Percentiles rank a stretch among this genome's conserved stretches.
These are phyloP conservation scores for Hygrophorus russula DNA, from an alignment of 768 basidiomycete genomes.

Conservation along the genomic window DNA sequence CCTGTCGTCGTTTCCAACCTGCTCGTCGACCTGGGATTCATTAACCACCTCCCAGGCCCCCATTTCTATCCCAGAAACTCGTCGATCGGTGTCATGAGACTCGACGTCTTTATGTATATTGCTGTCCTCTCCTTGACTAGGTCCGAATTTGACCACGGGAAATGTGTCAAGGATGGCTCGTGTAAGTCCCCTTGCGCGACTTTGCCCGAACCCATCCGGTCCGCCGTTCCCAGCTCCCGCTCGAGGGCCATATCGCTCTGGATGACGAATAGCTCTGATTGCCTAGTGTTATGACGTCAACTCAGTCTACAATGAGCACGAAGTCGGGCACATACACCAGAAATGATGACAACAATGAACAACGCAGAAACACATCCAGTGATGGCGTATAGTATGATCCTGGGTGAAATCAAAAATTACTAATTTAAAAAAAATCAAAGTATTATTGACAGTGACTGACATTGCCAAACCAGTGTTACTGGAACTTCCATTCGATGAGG, in stretches of 20 bases:
- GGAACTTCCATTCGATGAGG: constrained; percentile 7
- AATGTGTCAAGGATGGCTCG: constrained; percentile 94
- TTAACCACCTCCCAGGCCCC: neutral
- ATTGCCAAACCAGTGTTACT: constrained; percentile 63
- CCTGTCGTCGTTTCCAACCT: too few species aligned
- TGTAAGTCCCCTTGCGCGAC: constrained; percentile 74
- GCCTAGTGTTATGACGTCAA: constrained; percentile 32
- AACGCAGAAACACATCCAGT: constrained; percentile 81
- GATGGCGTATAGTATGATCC: constrained; percentile 81
- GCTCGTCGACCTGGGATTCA: neutral
- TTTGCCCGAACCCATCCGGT: constrained; percentile 35
- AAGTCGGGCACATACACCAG: constrained; percentile 45
- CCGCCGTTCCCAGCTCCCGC: constrained; percentile 22
- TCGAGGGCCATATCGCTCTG: constrained; percentile 85
- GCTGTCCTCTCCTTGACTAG: constrained; percentile 6
- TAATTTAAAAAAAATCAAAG: constrained; percentile 2
- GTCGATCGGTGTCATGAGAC: too few species aligned
- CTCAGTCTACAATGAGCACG: neutral
- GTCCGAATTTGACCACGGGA: constrained; percentile 81
- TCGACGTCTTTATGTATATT: neutral
- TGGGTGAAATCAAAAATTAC: constrained; percentile 4
- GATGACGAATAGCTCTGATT: constrained; percentile 73
- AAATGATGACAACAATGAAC: constrained; percentile 76
- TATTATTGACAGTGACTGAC: constrained; percentile 24
- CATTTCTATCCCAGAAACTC: neutral